These are phyloP conservation scores for Coemansia sp. DNA, from an alignment of 192 early-diverging fungal genomes.

Conservation along the genomic window DNA sequence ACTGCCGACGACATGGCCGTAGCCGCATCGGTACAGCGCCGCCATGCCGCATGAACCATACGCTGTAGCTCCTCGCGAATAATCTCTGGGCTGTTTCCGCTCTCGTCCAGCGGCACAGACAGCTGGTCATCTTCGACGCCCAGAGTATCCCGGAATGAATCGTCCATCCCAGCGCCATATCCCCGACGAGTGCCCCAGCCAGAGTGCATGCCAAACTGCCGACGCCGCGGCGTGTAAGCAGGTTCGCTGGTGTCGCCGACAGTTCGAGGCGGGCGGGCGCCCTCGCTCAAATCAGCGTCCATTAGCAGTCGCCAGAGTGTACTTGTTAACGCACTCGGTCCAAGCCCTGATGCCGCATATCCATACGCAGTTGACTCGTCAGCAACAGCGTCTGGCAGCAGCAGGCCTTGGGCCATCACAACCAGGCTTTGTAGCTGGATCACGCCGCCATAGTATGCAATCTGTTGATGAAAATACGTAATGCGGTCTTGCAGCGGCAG, in stretches of 20 bases:
- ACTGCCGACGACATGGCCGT: constrained; percentile 46
- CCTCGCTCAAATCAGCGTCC: constrained; percentile 16
- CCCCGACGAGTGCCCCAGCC: constrained; percentile 26
- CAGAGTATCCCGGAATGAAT: not conserved
- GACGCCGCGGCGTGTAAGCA: constrained; percentile 24
- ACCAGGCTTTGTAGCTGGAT: constrained; percentile 50
- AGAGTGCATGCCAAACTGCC: constrained; percentile 28
- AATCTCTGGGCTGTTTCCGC: constrained; percentile 45
- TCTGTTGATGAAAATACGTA: constrained; percentile 50
- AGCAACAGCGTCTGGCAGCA: constrained; percentile 35
- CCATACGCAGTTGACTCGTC: constrained; percentile 15
- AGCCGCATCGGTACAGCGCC: constrained; percentile 49
- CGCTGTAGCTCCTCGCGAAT: constrained; percentile 50
- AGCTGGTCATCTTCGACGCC: constrained; percentile 13
- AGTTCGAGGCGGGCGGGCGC: not conserved
- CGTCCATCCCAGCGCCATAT: constrained; percentile 9
- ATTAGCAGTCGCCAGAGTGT: constrained; percentile 40
- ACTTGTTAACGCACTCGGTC: constrained; percentile 31
- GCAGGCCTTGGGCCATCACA: constrained; percentile 36
- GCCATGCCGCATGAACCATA: constrained; percentile 51
- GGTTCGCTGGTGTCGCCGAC: constrained; percentile 5
- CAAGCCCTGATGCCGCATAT: not conserved
- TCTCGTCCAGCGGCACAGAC: constrained; percentile 38
- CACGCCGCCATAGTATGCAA: constrained; percentile 47
- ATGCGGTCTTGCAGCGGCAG: constrained; percentile 49